Conservation (phyloP, 768 basidiomycete species). For the Amanita pallidorosea region DNA sequence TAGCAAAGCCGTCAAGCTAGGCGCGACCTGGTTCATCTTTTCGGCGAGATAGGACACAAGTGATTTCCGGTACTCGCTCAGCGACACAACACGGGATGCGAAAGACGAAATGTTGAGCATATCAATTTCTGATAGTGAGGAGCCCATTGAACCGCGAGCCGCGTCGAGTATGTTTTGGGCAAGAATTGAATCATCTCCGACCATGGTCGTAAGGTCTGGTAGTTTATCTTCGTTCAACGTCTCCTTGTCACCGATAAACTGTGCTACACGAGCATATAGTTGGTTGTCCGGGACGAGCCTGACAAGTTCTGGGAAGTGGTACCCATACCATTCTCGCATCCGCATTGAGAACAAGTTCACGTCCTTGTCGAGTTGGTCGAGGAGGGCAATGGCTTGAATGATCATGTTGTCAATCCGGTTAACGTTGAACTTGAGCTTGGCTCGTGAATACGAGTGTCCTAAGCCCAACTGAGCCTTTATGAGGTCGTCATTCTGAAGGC, state of each 20-base stretch:
- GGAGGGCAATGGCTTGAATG: slow-evolving; percentile 95
- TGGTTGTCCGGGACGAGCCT: slow-evolving; percentile 90
- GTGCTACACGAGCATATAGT: slow-evolving; percentile 78
- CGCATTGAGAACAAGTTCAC: slow-evolving; percentile 99
- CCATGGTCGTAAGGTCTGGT: slow-evolving; percentile 62
- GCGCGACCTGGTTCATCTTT: slow-evolving; percentile 97
- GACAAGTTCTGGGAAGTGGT: slow-evolving; percentile 97
- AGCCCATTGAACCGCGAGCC: slow-evolving; percentile 89
- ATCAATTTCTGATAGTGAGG: slow-evolving; percentile 83
- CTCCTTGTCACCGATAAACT: slow-evolving; percentile 88
- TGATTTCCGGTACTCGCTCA: slow-evolving; percentile 90
- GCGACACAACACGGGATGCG: slow-evolving; percentile 80
- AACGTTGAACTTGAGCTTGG: slow-evolving; percentile 97
- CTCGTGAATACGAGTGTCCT: slow-evolving; percentile 94
- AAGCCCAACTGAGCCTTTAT: slow-evolving; percentile 91
- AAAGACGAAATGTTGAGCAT: slow-evolving; percentile 94
- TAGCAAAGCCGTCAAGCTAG: slow-evolving; percentile 81
- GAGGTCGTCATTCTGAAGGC: slow-evolving; percentile 81
- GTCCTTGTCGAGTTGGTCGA: slow-evolving; percentile 99
- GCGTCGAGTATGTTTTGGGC: slow-evolving; percentile 95
- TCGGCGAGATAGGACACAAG: slow-evolving; percentile 81
- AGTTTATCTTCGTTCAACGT: slow-evolving; percentile 69
- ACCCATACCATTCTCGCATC: slow-evolving; percentile 97
- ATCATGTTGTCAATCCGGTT: slow-evolving; percentile 99
- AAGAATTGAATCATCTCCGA: slow-evolving; percentile 76